These are phyloP conservation scores for Wickerhamomyces chambardii DNA, from an alignment of 805 yeast genomes.

Conservation along the genomic window DNA sequence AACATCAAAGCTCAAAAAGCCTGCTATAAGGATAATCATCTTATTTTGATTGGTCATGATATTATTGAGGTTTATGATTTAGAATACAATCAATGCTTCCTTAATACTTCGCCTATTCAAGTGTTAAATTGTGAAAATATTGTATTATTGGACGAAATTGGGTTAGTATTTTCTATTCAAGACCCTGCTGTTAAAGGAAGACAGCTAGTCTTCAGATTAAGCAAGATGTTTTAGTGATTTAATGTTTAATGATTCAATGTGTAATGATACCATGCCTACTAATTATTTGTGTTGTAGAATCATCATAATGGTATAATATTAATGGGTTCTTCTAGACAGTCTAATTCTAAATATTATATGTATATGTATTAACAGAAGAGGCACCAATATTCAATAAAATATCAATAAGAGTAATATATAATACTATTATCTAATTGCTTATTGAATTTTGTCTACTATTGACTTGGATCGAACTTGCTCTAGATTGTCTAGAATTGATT, in stretches of 20 bases:
- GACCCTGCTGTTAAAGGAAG: slow-evolving; percentile 58
- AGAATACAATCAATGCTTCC: slow-evolving; percentile 30
- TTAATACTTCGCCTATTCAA: slow-evolving; percentile 42
- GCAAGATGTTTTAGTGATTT: slow-evolving; percentile 1
- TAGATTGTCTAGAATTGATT: slow-evolving; percentile 7
- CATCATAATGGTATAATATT: no score
- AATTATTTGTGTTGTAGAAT: no score
- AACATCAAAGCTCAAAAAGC: slow-evolving; percentile 30
- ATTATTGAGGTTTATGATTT: slow-evolving; percentile 63
- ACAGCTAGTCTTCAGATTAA: slow-evolving; percentile 43
- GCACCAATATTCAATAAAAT: no score
- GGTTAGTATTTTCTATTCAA: slow-evolving; percentile 39
- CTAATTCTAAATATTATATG: no score
- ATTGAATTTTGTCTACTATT: slow-evolving; percentile 6
- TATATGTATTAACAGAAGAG: no score
- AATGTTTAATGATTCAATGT: no score
- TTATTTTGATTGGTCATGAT: slow-evolving; percentile 53
- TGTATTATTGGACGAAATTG: slow-evolving; percentile 29
- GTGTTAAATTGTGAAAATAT: slow-evolving; percentile 68
- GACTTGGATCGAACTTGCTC: slow-evolving; percentile 1
- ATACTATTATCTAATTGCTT: background rate
- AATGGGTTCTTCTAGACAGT: no score
- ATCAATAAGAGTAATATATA: no score
- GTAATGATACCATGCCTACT: no score
- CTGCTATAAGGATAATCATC: slow-evolving; percentile 34